These are phyloP conservation scores for Vicia villosa DNA, from an alignment of 306 rosid species.

Conservation along the genomic window DNA sequence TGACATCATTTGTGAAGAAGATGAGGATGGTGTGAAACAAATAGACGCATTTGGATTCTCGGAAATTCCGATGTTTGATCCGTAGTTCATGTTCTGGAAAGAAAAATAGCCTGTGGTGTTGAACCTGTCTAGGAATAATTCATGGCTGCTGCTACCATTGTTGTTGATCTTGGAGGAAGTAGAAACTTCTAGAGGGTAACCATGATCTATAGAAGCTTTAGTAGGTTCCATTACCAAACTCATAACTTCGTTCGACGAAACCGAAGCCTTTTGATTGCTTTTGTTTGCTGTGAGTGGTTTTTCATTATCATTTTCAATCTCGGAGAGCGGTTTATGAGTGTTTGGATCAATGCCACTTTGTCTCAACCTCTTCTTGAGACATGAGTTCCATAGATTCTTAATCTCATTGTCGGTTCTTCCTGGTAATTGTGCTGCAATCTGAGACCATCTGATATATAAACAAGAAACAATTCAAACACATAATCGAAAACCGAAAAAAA, in stretches of 20 bases:
- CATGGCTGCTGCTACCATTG: conserved; percentile 54
- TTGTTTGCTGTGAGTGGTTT: conserved; percentile 41
- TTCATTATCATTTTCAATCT: conserved; percentile 53
- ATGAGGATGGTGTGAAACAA: conserved; percentile 49
- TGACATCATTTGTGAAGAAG: conserved; percentile 52
- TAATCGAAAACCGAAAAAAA: background rate
- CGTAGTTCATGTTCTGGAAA: conserved; percentile 56
- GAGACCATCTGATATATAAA: conserved; percentile 83
- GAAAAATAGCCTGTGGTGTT: conserved; percentile 61
- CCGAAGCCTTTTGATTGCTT: conserved; percentile 54
- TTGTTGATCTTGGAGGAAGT: conserved; percentile 43
- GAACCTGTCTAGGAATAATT: conserved; percentile 63
- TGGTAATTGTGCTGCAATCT: conserved; percentile 88
- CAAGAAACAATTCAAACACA: background rate
- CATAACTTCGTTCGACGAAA: conserved; percentile 56
- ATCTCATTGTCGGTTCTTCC: conserved; percentile 98
- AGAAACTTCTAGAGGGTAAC: conserved; percentile 53
- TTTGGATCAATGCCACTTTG: conserved; percentile 91
- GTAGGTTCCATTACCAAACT: conserved; percentile 39
- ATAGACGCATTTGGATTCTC: conserved; percentile 49
- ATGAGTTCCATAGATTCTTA: conserved; percentile 90
- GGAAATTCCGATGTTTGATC: conserved; percentile 45
- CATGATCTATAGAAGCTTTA: conserved; percentile 42
- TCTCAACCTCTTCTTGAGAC: conserved; percentile 93
- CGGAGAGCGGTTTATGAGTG: conserved; percentile 80